Percentiles rank a stretch among this genome's conserved stretches.
phyloP scores from a whole-genome alignment of 805 yeast species.

The Ogataea ganodermae region DNA sequence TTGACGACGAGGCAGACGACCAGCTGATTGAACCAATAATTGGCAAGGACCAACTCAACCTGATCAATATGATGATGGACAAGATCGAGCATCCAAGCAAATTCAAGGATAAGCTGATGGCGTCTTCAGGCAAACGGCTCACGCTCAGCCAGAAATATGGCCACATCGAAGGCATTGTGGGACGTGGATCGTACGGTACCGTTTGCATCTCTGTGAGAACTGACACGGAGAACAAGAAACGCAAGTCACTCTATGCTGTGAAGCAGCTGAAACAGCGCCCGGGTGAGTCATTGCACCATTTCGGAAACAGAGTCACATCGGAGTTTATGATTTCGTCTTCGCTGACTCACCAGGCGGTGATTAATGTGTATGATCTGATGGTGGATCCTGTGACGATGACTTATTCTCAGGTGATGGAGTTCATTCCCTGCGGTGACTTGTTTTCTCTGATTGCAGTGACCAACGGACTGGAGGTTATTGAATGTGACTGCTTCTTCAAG shows the following conservation, averaged over 20 bases:
- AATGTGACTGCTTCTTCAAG: slow-evolving; percentile 88
- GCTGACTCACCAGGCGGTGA: slow-evolving; percentile 73
- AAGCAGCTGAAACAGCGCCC: slow-evolving; percentile 69
- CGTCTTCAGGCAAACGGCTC: slow-evolving; percentile 32
- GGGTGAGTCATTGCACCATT: slow-evolving; percentile 57
- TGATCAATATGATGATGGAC: slow-evolving; percentile 49
- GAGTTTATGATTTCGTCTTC: slow-evolving; percentile 88
- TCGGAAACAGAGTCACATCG: slow-evolving; percentile 74
- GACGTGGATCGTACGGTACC: slow-evolving; percentile 51
- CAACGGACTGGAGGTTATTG: slow-evolving; percentile 56
- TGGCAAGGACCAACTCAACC: slow-evolving; percentile 48
- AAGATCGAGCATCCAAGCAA: slow-evolving; percentile 46
- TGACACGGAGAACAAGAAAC: slow-evolving; percentile 40
- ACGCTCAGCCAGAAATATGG: slow-evolving; percentile 51
- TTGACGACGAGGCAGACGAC: slow-evolving; percentile 41
- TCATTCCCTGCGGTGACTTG: slow-evolving; percentile 84
- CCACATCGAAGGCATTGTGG: slow-evolving; percentile 49
- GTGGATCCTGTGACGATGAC: slow-evolving; percentile 67
- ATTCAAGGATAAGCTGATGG: slow-evolving; percentile 32
- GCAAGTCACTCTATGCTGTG: slow-evolving; percentile 63
- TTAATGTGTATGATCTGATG: slow-evolving; percentile 78
- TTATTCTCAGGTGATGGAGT: slow-evolving; percentile 92
- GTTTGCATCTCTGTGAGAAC: slow-evolving; percentile 45
- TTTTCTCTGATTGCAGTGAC: slow-evolving; percentile 58
- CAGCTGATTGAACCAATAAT: slow-evolving; percentile 49